Conservation (phyloP, 2,329 filamentous ascomycete genomes). For the Fusarium concolor region DNA sequence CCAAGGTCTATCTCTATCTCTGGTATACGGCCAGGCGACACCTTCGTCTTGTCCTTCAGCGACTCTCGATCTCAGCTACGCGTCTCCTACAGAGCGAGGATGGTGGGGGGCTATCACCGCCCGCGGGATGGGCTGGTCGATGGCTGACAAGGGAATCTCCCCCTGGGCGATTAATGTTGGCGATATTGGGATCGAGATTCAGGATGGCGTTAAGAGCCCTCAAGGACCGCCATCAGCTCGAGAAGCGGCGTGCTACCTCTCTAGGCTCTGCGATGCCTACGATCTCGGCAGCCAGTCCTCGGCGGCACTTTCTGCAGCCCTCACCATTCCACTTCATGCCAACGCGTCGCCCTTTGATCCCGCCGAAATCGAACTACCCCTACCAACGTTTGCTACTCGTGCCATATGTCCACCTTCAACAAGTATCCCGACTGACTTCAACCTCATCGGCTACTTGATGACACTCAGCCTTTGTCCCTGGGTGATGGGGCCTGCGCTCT, state of each 20-base stretch:
- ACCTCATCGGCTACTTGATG: conserved; percentile 1
- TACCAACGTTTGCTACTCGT: neutral
- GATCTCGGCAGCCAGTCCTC: conserved; percentile 4
- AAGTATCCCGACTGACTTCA: conserved; percentile 2
- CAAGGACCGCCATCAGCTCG: neutral
- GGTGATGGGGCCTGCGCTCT: conserved; percentile 6
- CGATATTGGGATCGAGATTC: neutral
- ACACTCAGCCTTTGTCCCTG: neutral
- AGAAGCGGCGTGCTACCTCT: conserved; percentile 8
- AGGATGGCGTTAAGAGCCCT: neutral
- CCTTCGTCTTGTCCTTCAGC: neutral
- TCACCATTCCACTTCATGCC: conserved; percentile 15
- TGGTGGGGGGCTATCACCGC: neutral
- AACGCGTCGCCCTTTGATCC: neutral
- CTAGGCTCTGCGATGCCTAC: conserved; percentile 17
- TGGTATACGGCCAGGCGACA: neutral
- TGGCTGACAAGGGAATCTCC: neutral
- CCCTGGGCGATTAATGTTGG: neutral
- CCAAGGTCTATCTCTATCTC: neutral
- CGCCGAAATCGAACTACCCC: neutral
- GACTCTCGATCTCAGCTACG: neutral
- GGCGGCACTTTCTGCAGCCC: conserved; percentile 13
- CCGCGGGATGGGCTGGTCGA: neutral
- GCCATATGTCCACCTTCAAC: neutral
- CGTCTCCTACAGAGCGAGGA: neutral